phyloP scores from a whole-genome alignment of 2,329 filamentous ascomycete species.

The Dothiorella sarmentorum region DNA sequence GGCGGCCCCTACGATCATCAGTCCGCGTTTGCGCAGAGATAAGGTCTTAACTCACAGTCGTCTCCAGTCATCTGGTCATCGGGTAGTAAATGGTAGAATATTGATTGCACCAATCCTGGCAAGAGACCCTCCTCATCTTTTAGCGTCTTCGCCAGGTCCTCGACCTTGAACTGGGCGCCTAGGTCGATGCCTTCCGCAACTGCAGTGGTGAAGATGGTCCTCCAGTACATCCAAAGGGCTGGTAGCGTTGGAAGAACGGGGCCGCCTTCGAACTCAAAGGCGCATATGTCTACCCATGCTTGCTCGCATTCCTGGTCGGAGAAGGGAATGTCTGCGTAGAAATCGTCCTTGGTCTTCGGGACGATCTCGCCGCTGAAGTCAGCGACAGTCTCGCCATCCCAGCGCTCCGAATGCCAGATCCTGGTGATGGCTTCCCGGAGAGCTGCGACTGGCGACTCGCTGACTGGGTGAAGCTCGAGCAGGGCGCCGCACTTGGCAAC shows the following conservation, averaged over 20 bases:
- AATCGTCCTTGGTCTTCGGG: constrained; percentile 30
- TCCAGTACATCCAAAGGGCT: constrained; percentile 49
- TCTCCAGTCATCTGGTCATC: constrained; percentile 27
- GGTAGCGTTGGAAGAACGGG: constrained; percentile 49
- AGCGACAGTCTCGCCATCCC: constrained; percentile 29
- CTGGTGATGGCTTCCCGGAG: constrained; percentile 34
- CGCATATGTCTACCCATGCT: constrained; percentile 51
- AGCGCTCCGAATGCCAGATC: constrained; percentile 17
- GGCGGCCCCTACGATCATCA: constrained; percentile 29
- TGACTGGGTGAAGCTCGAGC: constrained; percentile 41
- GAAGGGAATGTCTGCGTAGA: constrained; percentile 52
- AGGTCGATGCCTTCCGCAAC: constrained; percentile 42
- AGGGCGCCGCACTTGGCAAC: constrained; percentile 45
- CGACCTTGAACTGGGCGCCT: constrained; percentile 35
- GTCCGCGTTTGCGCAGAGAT: not conserved
- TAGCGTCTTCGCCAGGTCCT: constrained; percentile 31
- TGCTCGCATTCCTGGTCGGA: constrained; percentile 50
- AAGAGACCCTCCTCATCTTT: constrained; percentile 34
- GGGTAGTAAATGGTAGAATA: constrained; percentile 35
- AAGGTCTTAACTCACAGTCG: constrained; percentile 19
- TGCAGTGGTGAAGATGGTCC: constrained; percentile 40
- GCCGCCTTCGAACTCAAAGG: constrained; percentile 46
- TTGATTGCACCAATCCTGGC: constrained; percentile 36
- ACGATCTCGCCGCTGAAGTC: constrained; percentile 25
- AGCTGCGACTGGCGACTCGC: constrained; percentile 33